Evolutionary conservation across 345 rosid genomes (phyloP).

Genomic region (Ceriops tagal): DNA sequence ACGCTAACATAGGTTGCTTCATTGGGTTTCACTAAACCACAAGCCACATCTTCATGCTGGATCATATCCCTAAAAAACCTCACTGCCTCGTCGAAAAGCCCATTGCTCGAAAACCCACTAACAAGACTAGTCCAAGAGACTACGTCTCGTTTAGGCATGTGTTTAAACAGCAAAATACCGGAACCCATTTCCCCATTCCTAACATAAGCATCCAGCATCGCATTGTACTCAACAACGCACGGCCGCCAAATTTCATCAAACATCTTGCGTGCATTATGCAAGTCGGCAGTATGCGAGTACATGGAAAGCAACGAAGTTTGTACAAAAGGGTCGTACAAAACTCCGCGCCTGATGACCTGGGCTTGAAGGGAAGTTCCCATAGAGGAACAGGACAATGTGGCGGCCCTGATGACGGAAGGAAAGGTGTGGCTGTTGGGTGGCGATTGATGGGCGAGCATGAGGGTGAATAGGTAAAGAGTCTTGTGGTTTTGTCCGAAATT

Average conservation of each 20-base stretch:
- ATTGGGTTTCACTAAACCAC: slow-evolving; percentile 38
- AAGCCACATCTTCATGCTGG: slow-evolving; percentile 9
- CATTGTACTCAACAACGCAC: slow-evolving; percentile 49
- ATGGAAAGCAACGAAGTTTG: slow-evolving; percentile 48
- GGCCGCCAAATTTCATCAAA: slow-evolving; percentile 52
- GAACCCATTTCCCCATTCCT: slow-evolving; percentile 52
- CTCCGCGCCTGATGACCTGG: slow-evolving; percentile 51
- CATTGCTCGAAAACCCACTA: slow-evolving; percentile 50
- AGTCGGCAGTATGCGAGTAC: slow-evolving; percentile 35
- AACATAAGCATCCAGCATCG: slow-evolving; percentile 58
- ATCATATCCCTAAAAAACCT: slow-evolving; percentile 46
- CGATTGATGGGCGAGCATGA: slow-evolving; percentile 48
- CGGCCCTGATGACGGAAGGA: slow-evolving; percentile 62
- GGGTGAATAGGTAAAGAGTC: slow-evolving; percentile 47
- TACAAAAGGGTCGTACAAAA: slow-evolving; percentile 45
- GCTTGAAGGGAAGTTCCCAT: slow-evolving; percentile 49
- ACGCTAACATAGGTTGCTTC: slow-evolving; percentile 66
- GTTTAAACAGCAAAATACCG: slow-evolving; percentile 43
- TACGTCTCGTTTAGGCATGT: slow-evolving; percentile 52
- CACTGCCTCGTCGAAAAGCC: slow-evolving; percentile 41
- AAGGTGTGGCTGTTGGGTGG: slow-evolving; percentile 57
- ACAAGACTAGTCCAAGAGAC: slow-evolving; percentile 73
- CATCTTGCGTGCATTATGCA: slow-evolving; percentile 39
- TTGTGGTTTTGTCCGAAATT: slow-evolving; percentile 30
- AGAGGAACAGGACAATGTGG: slow-evolving; percentile 22